These are phyloP conservation scores for Vinca minor DNA, from an alignment of 257 asterid species.

Conservation along the genomic window DNA sequence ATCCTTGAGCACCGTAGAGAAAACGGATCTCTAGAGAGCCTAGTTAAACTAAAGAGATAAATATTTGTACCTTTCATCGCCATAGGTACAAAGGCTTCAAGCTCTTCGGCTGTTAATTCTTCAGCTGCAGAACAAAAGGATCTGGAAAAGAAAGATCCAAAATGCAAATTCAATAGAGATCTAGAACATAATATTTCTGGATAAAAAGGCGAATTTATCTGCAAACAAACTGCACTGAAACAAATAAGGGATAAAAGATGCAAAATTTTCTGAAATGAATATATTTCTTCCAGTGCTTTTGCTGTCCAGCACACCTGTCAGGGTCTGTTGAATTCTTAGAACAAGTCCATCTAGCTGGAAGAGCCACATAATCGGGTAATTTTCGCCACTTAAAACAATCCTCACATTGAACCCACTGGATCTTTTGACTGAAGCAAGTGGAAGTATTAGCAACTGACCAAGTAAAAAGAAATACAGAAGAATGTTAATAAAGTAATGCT, in stretches of 20 bases:
- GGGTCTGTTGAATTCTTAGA: slow-evolving; percentile 55
- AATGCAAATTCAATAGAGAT: slow-evolving; percentile 1
- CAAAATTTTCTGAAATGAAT: not conserved
- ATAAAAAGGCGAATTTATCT: no score
- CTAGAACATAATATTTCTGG: not conserved
- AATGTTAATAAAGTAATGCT: not conserved
- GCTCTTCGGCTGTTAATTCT: slow-evolving; percentile 53
- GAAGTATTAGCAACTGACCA: not conserved
- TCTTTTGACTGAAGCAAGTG: slow-evolving; percentile 35
- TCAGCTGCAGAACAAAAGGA: slow-evolving; percentile 59
- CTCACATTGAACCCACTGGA: slow-evolving; percentile 88
- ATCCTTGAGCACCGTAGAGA: not conserved
- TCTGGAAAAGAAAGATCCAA: slow-evolving; percentile 30
- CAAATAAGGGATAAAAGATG: not conserved
- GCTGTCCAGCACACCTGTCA: slow-evolving; percentile 42
- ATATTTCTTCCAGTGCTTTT: slow-evolving; percentile 6
- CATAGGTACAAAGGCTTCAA: slow-evolving; percentile 44
- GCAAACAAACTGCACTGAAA: not conserved
- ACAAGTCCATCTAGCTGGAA: slow-evolving; percentile 79
- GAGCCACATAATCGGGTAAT: slow-evolving; percentile 60
- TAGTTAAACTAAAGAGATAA: not conserved
- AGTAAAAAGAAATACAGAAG: slow-evolving; percentile 1
- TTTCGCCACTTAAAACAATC: slow-evolving; percentile 94
- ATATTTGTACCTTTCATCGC: slow-evolving; percentile 34
- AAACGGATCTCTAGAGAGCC: not conserved